Percentiles rank a stretch among this genome's conserved stretches.
phyloP scores from a whole-genome alignment of 306 rosid genomes.

The Urtica urens region DNA sequence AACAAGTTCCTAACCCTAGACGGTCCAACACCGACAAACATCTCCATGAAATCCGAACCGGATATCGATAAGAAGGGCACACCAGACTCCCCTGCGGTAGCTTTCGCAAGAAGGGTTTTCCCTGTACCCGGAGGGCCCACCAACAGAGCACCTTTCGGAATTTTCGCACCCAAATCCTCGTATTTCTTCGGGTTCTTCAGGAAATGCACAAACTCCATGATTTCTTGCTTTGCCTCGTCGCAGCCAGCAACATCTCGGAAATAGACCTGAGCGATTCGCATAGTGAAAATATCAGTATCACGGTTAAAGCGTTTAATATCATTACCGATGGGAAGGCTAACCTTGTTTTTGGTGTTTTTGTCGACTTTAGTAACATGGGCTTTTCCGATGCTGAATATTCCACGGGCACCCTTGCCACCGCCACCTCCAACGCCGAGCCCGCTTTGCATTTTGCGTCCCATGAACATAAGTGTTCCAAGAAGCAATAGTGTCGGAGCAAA shows the following conservation, averaged over 20 bases:
- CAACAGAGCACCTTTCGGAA: slow-evolving; percentile 92
- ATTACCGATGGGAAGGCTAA: slow-evolving; percentile 17
- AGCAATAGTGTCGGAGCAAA: slow-evolving; percentile 68
- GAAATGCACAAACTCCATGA: slow-evolving; percentile 97
- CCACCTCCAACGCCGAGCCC: slow-evolving; percentile 77
- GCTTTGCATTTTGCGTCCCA: slow-evolving; percentile 79
- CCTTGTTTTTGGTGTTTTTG: slow-evolving; percentile 87
- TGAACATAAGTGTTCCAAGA: slow-evolving; percentile 49
- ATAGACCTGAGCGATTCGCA: slow-evolving; percentile 37
- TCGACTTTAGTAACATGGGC: slow-evolving; percentile 80
- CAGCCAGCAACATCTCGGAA: slow-evolving; percentile 98
- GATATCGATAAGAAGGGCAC: slow-evolving; percentile 91
- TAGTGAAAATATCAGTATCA: neutral
- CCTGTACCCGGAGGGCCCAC: slow-evolving; percentile 99
- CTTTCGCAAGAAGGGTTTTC: slow-evolving; percentile 93
- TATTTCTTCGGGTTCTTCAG: slow-evolving; percentile 86
- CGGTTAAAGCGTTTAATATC: neutral
- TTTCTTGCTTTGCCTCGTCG: slow-evolving; percentile 92
- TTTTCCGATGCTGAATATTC: slow-evolving; percentile 90
- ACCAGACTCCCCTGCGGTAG: slow-evolving; percentile 95
- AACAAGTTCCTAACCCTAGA: slow-evolving; percentile 94
- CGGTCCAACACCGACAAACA: slow-evolving; percentile 97
- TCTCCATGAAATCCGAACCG: slow-evolving; percentile 94
- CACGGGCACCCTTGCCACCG: slow-evolving; percentile 64
- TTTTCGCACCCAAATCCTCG: slow-evolving; percentile 91